These are phyloP conservation scores for Backusella morwellensis DNA, from an alignment of 192 early-diverging fungal species.

Conservation along the genomic window DNA sequence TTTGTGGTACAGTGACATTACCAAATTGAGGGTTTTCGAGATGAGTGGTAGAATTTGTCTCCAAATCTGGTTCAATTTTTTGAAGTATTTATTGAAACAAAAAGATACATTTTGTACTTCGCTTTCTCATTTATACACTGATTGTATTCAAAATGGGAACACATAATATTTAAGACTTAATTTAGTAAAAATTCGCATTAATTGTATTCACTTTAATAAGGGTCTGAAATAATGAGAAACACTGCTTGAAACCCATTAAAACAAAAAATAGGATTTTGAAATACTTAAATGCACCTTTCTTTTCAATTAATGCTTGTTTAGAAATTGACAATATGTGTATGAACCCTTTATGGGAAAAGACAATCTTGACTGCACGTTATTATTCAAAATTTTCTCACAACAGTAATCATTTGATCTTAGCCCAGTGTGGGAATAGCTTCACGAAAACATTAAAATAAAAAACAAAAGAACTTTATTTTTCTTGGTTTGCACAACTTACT, in stretches of 20 bases:
- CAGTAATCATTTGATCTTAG: not conserved
- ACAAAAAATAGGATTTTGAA: not conserved
- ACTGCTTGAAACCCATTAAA: not conserved
- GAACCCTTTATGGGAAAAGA: not conserved
- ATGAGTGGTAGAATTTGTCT: constrained; percentile 11
- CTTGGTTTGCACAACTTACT: not conserved
- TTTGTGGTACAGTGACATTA: not conserved
- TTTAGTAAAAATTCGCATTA: not conserved
- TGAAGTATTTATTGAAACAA: constrained; percentile 6
- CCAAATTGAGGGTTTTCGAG: constrained; percentile 10
- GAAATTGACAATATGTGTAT: not conserved
- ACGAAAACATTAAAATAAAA: not conserved
- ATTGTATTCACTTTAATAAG: not conserved
- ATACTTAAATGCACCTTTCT: not conserved
- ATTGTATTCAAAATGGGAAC: not conserved
- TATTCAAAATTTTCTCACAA: not conserved
- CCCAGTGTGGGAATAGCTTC: not conserved
- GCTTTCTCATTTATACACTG: not conserved
- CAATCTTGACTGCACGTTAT: not conserved
- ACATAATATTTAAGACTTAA: not conserved
- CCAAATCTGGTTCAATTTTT: constrained; percentile 7
- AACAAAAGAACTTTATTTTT: not conserved
- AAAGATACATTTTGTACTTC: constrained; percentile 4
- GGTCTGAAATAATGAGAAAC: not conserved
- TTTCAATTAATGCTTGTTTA: not conserved